phyloP scores from a whole-genome alignment of 2,329 filamentous ascomycete species.

The Aspergillus sp. region DNA sequence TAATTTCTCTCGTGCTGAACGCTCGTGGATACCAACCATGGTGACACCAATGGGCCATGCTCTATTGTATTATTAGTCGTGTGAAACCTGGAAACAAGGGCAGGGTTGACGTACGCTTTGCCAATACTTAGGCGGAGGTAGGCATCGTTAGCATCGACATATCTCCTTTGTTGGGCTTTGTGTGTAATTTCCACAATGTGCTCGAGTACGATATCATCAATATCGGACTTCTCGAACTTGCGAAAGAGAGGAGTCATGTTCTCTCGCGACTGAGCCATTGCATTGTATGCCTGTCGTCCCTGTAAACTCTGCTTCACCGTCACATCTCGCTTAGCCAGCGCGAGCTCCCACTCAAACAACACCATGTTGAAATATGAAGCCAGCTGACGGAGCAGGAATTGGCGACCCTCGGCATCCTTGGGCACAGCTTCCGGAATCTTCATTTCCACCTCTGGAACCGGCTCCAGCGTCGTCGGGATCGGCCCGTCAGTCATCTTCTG shows the following conservation, averaged over 20 bases:
- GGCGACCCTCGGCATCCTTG: slow-evolving; percentile 63
- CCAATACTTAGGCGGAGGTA: slow-evolving; percentile 92
- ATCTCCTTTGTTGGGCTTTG: slow-evolving; percentile 83
- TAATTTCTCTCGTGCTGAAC: slow-evolving; percentile 90
- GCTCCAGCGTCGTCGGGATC: slow-evolving; percentile 79
- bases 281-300: slow-evolving; percentile 76
- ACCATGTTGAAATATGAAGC: slow-evolving; percentile 96
- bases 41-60: slow-evolving; percentile 99
- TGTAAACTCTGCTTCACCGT: slow-evolving; percentile 69
- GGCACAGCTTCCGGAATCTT: slow-evolving; percentile 68
- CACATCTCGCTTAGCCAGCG: slow-evolving; percentile 62
- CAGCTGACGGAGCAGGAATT: slow-evolving; percentile 80
- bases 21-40: slow-evolving; percentile 99
- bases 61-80: slow-evolving; percentile 31
- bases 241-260: slow-evolving; percentile 89
- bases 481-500: slow-evolving; percentile 65
- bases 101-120: slow-evolving; percentile 61
- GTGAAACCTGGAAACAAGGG: neutral
- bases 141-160: slow-evolving; percentile 94
- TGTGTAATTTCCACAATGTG: slow-evolving; percentile 89
- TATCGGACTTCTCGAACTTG: slow-evolving; percentile 76
- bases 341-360: slow-evolving; percentile 80
- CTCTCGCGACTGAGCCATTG: slow-evolving; percentile 83
- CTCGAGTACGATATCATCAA: slow-evolving; percentile 75
- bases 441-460: slow-evolving; percentile 85